Conservation (phyloP, 352 stramenopile species). For the Globisporangium parvum region DNA sequence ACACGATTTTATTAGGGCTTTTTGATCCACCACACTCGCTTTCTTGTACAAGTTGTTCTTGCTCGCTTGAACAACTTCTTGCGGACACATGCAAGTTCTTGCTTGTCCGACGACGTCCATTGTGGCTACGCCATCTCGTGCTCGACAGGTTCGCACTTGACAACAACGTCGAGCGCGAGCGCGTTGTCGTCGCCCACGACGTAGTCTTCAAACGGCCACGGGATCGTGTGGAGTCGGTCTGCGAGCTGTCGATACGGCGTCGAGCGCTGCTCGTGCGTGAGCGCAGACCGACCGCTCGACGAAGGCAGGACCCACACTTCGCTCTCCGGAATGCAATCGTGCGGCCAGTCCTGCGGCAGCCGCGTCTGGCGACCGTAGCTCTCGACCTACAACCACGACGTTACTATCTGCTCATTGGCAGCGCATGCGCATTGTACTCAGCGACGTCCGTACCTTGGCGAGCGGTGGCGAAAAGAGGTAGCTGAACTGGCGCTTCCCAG, state of each 20-base stretch:
- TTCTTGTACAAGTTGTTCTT: too few relatives aligned
- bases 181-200: not conserved
- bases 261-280: conserved; percentile 67
- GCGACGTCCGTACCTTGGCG: conserved; percentile 25
- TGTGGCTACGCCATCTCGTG: not conserved
- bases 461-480: conserved; percentile 72
- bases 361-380: conserved; percentile 46
- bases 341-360: conserved; percentile 66
- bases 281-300: conserved; percentile 74
- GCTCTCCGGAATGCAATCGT: conserved; percentile 40
- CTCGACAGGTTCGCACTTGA: not conserved
- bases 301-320: conserved; percentile 84
- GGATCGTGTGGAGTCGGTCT: conserved; percentile 43
- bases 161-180: not conserved
- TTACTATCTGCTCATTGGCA: not conserved
- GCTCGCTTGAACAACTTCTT: too few relatives aligned
- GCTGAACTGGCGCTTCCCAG: conserved; percentile 83
- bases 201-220: conserved; percentile 25
- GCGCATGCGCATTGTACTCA: not conserved
- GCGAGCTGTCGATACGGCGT: conserved; percentile 68
- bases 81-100: too few relatives aligned
- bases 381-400: conserved; percentile 28
- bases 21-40: too few relatives aligned
- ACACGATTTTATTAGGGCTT: not conserved
- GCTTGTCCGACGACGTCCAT: too few relatives aligned